phyloP scores from a whole-genome alignment of 805 yeast genomes.

The Kluyveromyces starmeri region DNA sequence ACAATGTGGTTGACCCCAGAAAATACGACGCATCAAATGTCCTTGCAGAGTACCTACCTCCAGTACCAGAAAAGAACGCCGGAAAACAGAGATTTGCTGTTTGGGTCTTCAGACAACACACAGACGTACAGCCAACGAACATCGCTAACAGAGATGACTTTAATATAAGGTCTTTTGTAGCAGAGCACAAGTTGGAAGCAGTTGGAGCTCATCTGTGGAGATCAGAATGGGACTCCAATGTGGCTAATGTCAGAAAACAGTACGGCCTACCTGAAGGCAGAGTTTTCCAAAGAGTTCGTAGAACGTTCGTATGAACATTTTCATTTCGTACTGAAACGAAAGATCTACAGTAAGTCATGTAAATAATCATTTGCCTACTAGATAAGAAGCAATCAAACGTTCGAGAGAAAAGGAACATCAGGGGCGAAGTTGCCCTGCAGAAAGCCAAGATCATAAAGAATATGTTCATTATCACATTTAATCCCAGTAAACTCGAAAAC shows the following conservation, averaged over 20 bases:
- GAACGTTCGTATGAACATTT: neutral
- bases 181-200: conserved; percentile 48
- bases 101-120: conserved; percentile 80
- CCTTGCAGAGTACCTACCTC: conserved; percentile 62
- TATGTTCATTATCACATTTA: too few species aligned
- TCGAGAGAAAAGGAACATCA: too few species aligned
- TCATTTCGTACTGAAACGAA: too few species aligned
- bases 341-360: too few species aligned
- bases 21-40: conserved; percentile 33
- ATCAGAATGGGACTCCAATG: conserved; percentile 70
- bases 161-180: conserved; percentile 63
- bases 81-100: conserved; percentile 75
- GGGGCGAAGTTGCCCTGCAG: too few species aligned
- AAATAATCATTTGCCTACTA: too few species aligned
- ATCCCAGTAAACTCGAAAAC: too few species aligned
- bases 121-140: conserved; percentile 10
- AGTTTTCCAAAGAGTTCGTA: conserved; percentile 60
- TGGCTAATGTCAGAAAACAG: conserved; percentile 53
- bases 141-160: conserved; percentile 41
- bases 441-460: too few species aligned
- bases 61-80: conserved; percentile 82
- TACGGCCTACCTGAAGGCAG: conserved; percentile 71
- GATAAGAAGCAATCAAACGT: too few species aligned
- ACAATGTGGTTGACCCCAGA: conserved; percentile 41
- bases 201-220: conserved; percentile 94